Evolutionary conservation across 352 stramenopile species (phyloP).

Genomic region (Globisporangium barbulae): DNA sequence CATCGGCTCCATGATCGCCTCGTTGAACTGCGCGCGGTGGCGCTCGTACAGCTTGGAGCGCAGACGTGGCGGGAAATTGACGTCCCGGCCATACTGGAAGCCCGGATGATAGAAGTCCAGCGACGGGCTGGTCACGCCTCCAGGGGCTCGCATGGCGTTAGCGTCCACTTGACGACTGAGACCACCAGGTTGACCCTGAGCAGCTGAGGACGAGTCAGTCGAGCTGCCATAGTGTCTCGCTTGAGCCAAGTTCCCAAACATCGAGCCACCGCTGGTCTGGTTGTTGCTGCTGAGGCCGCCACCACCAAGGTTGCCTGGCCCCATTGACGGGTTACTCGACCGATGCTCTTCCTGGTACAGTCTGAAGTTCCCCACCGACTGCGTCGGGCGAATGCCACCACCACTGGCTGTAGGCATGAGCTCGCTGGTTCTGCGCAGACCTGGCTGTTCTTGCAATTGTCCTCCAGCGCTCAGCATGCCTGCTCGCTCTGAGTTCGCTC

Average conservation of each 20-base stretch:
- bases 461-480: slow-evolving; percentile 7
- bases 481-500: slow-evolving; percentile 10
- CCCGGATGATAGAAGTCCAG: slow-evolving; percentile 12
- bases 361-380: slow-evolving; percentile 78
- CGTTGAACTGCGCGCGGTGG: slow-evolving; percentile 70
- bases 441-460: slow-evolving; percentile 21
- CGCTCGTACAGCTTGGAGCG: slow-evolving; percentile 64
- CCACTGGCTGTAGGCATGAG: slow-evolving; percentile 16
- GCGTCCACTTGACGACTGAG: slow-evolving; percentile 5
- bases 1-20: slow-evolving; percentile 57
- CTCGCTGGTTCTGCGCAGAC: slow-evolving; percentile 22
- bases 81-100: slow-evolving; percentile 41
- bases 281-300: background rate
- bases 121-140: background rate
- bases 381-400: slow-evolving; percentile 44
- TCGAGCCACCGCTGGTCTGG: slow-evolving; percentile 10
- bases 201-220: background rate
- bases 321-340: slow-evolving; percentile 1
- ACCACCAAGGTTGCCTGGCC: background rate
- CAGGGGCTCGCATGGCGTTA: background rate
- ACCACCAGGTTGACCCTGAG: background rate
- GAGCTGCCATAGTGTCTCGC: slow-evolving; percentile 7
- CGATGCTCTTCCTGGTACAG: slow-evolving; percentile 55
- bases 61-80: slow-evolving; percentile 49
- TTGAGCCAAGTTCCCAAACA: slow-evolving; percentile 20